Conservation (phyloP, 805 yeast genomes). For the Hermanozyma aechmeae region DNA sequence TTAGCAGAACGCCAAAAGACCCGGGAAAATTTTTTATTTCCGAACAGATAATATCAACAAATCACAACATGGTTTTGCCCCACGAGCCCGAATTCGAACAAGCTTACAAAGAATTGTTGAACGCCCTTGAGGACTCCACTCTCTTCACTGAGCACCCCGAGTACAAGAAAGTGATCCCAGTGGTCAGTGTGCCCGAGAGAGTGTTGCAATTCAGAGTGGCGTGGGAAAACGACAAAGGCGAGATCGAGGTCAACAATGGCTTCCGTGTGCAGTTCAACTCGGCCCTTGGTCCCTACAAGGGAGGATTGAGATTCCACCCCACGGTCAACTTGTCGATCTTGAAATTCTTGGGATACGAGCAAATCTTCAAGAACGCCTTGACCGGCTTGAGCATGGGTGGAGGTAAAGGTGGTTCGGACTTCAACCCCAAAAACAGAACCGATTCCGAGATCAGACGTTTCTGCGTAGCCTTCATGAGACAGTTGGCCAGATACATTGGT, state of each 20-base stretch:
- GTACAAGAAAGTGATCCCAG: constrained; percentile 79
- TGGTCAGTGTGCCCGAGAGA: constrained; percentile 93
- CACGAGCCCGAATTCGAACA: constrained; percentile 98
- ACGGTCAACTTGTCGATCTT: constrained; percentile 90
- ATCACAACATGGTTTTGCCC: constrained; percentile 58
- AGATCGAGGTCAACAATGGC: constrained; percentile 89
- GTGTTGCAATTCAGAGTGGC: constrained; percentile 93
- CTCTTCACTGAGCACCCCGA: constrained; percentile 84
- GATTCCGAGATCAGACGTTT: constrained; percentile 93
- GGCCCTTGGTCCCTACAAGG: constrained; percentile 98
- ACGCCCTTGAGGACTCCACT: constrained; percentile 86
- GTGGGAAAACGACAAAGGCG: constrained; percentile 96
- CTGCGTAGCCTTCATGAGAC: constrained; percentile 93
- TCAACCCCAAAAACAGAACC: constrained; percentile 92
- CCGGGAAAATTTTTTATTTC: not conserved
- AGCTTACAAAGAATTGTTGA: constrained; percentile 89
- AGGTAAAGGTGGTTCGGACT: constrained; percentile 99
- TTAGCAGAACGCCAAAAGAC: constrained; percentile 1
- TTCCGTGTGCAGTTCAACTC: constrained; percentile 98
- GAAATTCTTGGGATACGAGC: constrained; percentile 96
- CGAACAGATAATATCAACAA: constrained; percentile 1
- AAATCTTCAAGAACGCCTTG: constrained; percentile 94
- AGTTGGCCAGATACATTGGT: constrained; percentile 92
- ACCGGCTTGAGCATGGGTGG: constrained; percentile 98
- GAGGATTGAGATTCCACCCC: constrained; percentile 98